Base-by-base conservation (phyloP, 179 eudicot species). In the Heliamphora pulchella region DNA sequence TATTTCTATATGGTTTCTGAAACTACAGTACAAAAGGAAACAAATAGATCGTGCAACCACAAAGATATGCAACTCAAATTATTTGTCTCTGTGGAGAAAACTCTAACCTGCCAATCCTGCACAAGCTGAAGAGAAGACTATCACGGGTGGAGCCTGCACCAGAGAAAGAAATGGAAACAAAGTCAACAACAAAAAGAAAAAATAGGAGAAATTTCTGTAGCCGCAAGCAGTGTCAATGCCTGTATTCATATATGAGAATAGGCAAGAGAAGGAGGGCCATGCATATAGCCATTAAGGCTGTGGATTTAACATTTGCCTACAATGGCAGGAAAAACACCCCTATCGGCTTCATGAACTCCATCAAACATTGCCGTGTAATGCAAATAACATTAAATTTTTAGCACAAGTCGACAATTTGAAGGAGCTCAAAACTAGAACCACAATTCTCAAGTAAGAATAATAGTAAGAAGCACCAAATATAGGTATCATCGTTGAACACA, bases 51-150 rank as follows among this genome's bases (percentile, higher is more conserved):
- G 61, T 7, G 53, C 46, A 62, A 59, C 54, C n/a, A 59, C 43
- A 65, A 9, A 55, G 20, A 64, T 8, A 39, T 69, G 58, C 64
- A 82, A 66, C 31, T 54, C 69, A 74, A 83, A 31, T 31, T 55
- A 70, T 9, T 41, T 14, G 11, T 41, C 9, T 2, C 20, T 31
- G 8, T 13, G 43, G 57, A 67, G 62, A 73, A 57, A 77, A 74
- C 55, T 74, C 86, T 83, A 51, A 93, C 98, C 98, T 89, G 92
- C 92, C 71, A 95, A 77, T 51, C 98, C 98, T 71, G 98, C 97
- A 88, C 98, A 95, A 76, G 92, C 97, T 67, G 98, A 93, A 62
- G 98, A 95, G 86, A 95, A 94, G 69, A 95, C 89, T 80, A 95
- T 91, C 80, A 95, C 96, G 47, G 98, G 97, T 3, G 98, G 98